Evolutionary conservation across 129 eudicot species (phyloP).

Genomic region (Arctium lappa): DNA sequence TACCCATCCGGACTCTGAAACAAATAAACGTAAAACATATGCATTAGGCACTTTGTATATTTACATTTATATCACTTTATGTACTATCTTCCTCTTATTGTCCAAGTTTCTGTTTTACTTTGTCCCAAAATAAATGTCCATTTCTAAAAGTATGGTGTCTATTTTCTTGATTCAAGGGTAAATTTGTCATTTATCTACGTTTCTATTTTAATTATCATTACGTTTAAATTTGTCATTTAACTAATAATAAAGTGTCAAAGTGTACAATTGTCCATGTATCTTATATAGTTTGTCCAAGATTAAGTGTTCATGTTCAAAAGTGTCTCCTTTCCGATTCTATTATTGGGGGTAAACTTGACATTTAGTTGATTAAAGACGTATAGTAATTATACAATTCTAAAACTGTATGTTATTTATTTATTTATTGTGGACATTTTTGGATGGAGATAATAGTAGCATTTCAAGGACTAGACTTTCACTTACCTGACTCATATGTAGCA

Average conservation of each 20-base stretch:
- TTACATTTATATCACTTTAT: not conserved
- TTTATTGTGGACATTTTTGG: not conserved
- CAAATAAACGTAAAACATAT: not conserved
- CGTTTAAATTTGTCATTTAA: no score
- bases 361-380: no score
- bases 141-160: not conserved
- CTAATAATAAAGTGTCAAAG: no score
- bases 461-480: not conserved
- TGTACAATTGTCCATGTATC: not conserved
- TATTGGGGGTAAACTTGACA: no score
- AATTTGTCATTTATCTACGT: not conserved
- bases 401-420: no score
- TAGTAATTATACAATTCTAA: no score
- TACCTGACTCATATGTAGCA: constrained; percentile 66
- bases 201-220: no score
- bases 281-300: not conserved
- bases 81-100: not conserved
- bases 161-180: no score
- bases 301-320: not conserved
- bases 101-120: no score
- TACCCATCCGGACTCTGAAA: no score
- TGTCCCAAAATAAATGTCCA: no score
- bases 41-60: not conserved
- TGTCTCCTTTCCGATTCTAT: not conserved
- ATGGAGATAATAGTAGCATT: not conserved